These are phyloP conservation scores for Carex arenaria DNA, from an alignment of 202 grass and related monocot genomes.

Conservation along the genomic window DNA sequence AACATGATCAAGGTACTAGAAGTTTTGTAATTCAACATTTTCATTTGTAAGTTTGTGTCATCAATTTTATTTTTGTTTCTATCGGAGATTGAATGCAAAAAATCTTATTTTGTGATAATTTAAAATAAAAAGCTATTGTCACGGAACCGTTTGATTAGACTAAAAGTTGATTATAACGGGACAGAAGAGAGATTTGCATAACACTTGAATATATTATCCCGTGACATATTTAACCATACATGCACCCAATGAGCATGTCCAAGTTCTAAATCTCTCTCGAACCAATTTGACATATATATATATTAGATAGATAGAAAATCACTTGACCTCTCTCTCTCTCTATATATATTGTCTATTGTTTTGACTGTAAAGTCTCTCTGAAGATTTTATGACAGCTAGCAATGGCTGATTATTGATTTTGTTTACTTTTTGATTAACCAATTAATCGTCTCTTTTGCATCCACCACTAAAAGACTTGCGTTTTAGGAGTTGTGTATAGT, in stretches of 20 bases:
- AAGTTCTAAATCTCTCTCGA: not conserved
- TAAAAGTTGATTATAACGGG: not conserved
- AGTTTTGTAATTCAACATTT: not conserved
- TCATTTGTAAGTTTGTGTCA: not conserved
- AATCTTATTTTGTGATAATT: not conserved
- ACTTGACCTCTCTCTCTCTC: too few relatives aligned
- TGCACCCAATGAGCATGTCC: not conserved
- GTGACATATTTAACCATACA: not conserved
- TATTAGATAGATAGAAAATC: too few relatives aligned
- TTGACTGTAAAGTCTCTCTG: not conserved
- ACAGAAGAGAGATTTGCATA: conserved; percentile 2
- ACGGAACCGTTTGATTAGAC: not conserved
- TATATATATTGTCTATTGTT: too few relatives aligned
- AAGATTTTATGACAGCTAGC: not conserved
- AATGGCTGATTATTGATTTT: conserved; percentile 7
- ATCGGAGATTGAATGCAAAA: not conserved
- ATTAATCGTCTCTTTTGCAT: not conserved
- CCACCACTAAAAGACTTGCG: not conserved
- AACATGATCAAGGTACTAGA: not conserved
- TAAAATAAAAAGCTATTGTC: not conserved
- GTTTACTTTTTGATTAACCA: not conserved
- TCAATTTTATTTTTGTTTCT: not conserved
- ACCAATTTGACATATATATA: not conserved
- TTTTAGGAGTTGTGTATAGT: not conserved
- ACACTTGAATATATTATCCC: not conserved